Base-by-base conservation (phyloP, 805 yeast species). In the Yamadazyma nakazawae region DNA sequence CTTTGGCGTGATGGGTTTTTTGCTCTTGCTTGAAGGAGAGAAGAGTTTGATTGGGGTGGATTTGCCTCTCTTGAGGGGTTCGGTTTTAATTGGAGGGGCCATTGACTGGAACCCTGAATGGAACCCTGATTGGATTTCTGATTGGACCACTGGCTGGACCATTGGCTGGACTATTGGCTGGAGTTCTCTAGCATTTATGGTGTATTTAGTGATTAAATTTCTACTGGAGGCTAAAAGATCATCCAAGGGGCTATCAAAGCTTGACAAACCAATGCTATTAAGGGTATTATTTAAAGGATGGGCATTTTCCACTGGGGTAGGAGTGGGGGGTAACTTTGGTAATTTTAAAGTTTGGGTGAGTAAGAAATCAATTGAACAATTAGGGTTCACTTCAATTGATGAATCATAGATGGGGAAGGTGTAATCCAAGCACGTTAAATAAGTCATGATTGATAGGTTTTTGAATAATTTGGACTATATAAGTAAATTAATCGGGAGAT, bases 1-100 rank as follows among this genome's bases (percentile, higher is more conserved):
- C 6, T 58, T 59, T 8, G 69, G 68, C 10, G 69, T 65, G 11
- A 66, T 58, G 3, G 19, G 10, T 42, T 52, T 45, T 49, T 56
- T 48, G 43, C 46, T 54, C 53, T 60, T 40, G 42, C 57, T 61
- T 8, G 63, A 54, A 25, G 68, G 66, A 11, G 68, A 63, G 46
- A 62, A 63, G 47, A 49, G 24, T 21, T 21, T 21, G 24, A 7
- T 7, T 7, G 24, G 24, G 24, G 24, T 7, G 6, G 24, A 21
- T 7, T 21, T 21, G 24, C 24, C 24, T 21, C 24, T 21, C 24
- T 21, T 21, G 24, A 21, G 7, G 24, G 24, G 7, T 7, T 21
- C 24, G 24, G 24, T 21, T 7, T 21, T 21, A 5, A 21, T 21
- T 21, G 40, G 42, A 6, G 35, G 30, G 8, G 35, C 34, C 34